Conservation (phyloP, 2,329 filamentous ascomycete species). For the Cercospora zeina region DNA sequence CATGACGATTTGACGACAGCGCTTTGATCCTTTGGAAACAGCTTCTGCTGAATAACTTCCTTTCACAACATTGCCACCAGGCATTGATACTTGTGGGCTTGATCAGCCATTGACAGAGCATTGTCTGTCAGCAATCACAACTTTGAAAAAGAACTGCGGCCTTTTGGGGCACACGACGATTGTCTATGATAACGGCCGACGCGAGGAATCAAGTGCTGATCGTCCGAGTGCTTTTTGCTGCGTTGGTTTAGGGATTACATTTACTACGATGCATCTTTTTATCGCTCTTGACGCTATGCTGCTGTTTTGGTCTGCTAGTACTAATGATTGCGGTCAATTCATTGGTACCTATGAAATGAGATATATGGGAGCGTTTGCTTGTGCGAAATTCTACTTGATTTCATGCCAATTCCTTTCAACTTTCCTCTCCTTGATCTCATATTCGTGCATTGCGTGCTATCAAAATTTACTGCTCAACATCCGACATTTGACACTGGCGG, state of each 20-base stretch:
- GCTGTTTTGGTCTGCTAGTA: not conserved
- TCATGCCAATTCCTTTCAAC: not conserved
- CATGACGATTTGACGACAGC: slow-evolving; percentile 25
- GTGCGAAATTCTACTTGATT: not conserved
- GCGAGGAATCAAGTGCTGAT: slow-evolving; percentile 20
- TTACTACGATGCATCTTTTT: not conserved
- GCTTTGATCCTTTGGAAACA: slow-evolving; percentile 7
- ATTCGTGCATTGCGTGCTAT: not conserved
- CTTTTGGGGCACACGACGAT: slow-evolving; percentile 5
- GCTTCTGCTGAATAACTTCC: slow-evolving; percentile 1
- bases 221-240: slow-evolving; percentile 15
- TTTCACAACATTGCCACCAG: not conserved
- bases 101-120: not conserved
- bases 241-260: slow-evolving; percentile 13
- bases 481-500: too few species aligned
- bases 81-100: not conserved
- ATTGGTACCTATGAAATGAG: not conserved
- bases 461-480: too few species aligned
- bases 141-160: not conserved
- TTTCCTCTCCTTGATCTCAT: not conserved
- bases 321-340: not conserved
- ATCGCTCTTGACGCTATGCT: not conserved
- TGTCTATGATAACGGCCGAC: slow-evolving; percentile 19
- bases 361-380: not conserved
- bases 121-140: not conserved